These are phyloP conservation scores for Macadamia integrifolia DNA, from an alignment of 164 flowering plant species.

Conservation along the genomic window DNA sequence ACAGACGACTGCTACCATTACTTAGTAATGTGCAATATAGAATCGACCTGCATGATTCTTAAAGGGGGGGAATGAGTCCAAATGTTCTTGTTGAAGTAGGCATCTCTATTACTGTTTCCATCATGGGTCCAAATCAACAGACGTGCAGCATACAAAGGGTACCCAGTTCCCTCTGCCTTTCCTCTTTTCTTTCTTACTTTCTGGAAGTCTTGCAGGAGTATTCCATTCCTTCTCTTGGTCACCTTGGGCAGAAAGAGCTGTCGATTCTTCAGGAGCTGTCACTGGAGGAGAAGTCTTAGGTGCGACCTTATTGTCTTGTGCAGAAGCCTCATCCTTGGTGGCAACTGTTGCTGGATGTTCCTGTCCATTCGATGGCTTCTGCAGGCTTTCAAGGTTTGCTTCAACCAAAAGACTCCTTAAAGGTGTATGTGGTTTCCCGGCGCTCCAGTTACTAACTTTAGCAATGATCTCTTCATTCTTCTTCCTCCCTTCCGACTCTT, in stretches of 20 bases:
- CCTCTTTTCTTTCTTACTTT: constrained; percentile 55
- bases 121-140: constrained; percentile 34
- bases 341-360: constrained; percentile 12
- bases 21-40: too few species aligned
- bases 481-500: constrained; percentile 58
- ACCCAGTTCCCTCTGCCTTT: constrained; percentile 63
- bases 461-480: constrained; percentile 70
- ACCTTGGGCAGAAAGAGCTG: constrained; percentile 10
- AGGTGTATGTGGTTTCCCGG: constrained; percentile 49
- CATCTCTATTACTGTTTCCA: too few species aligned
- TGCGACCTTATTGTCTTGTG: constrained; percentile 11
- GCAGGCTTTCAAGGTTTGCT: constrained; percentile 33
- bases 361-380: constrained; percentile 21
- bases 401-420: constrained; percentile 61
- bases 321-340: constrained; percentile 17
- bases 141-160: constrained; percentile 80
- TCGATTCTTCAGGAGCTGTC: constrained; percentile 17
- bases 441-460: constrained; percentile 63
- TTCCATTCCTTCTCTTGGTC: constrained; percentile 47
- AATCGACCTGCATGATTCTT: too few species aligned
- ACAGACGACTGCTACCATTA: too few species aligned
- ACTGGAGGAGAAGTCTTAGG: constrained; percentile 23
- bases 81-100: too few species aligned
- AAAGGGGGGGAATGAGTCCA: too few species aligned
- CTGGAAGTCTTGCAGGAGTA: constrained; percentile 60